These are phyloP conservation scores for Podosphaera aphanis DNA, from an alignment of 2,329 filamentous ascomycete species.

Conservation along the genomic window DNA sequence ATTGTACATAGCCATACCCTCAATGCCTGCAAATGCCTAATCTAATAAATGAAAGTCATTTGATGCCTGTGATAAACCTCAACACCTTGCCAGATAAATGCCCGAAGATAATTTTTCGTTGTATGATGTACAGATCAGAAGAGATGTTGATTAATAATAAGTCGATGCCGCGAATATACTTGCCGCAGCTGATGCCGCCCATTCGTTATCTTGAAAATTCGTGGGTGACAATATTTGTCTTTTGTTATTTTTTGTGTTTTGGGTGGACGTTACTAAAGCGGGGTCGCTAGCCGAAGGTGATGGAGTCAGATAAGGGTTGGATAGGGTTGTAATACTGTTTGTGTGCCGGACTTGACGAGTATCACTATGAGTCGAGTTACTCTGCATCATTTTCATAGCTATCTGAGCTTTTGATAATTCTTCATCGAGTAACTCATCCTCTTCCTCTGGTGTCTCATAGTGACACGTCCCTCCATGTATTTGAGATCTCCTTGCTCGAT, in stretches of 20 bases:
- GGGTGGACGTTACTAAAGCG: constrained; percentile 42
- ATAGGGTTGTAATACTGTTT: constrained; percentile 35
- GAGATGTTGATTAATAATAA: constrained; percentile 23
- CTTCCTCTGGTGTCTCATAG: constrained; percentile 88
- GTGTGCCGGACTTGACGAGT: constrained; percentile 34
- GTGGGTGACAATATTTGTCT: constrained; percentile 63
- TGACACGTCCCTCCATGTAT: constrained; percentile 53
- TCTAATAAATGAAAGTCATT: constrained; percentile 49
- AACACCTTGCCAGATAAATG: neutral
- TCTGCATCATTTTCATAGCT: constrained; percentile 48
- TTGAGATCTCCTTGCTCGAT: constrained; percentile 57
- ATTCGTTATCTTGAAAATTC: constrained; percentile 80
- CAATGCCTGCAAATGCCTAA: neutral
- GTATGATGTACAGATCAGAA: neutral
- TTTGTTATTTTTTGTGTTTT: constrained; percentile 47
- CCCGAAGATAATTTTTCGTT: neutral
- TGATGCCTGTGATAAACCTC: constrained; percentile 36
- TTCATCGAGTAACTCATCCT: constrained; percentile 87
- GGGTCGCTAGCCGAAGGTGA: constrained; percentile 62
- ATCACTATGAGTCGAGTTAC: constrained; percentile 17
- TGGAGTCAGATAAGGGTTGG: constrained; percentile 40
- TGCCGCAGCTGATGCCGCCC: constrained; percentile 61
- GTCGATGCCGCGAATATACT: constrained; percentile 57
- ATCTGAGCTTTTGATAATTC: constrained; percentile 55
- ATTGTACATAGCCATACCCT: neutral